These are phyloP conservation scores for Fistulinella prunicolor DNA, from an alignment of 768 basidiomycete species.

Conservation along the genomic window DNA sequence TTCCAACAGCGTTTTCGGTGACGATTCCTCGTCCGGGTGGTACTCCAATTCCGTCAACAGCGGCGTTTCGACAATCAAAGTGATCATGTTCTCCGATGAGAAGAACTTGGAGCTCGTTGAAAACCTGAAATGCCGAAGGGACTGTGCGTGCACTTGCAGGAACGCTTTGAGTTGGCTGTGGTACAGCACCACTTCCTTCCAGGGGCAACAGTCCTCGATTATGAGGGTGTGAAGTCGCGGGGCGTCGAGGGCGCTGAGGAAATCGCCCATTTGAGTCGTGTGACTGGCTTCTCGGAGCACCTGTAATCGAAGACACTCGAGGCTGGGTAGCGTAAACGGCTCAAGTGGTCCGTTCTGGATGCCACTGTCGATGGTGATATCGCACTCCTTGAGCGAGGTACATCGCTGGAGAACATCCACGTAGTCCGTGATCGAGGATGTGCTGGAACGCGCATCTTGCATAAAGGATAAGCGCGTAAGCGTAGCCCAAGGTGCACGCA, in stretches of 20 bases:
- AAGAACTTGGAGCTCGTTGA: slow-evolving; percentile 18
- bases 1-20: slow-evolving; percentile 16
- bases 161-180: slow-evolving; percentile 14
- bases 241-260: slow-evolving; percentile 12
- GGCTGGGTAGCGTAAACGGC: slow-evolving; percentile 12
- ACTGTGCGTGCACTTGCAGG: slow-evolving; percentile 7
- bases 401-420: slow-evolving; percentile 19
- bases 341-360: slow-evolving; percentile 7
- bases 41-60: slow-evolving; percentile 21
- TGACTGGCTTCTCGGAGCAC: slow-evolving; percentile 13
- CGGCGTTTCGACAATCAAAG: slow-evolving; percentile 16
- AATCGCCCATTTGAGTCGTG: slow-evolving; percentile 19
- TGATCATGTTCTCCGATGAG: slow-evolving; percentile 16
- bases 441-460: slow-evolving; percentile 20
- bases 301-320: slow-evolving; percentile 18
- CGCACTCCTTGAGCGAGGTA: slow-evolving; percentile 20
- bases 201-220: slow-evolving; percentile 19
- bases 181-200: slow-evolving; percentile 13
- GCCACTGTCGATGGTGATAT: slow-evolving; percentile 13
- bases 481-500: slow-evolving; percentile 15
- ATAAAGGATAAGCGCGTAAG: slow-evolving; percentile 25
- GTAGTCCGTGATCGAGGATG: slow-evolving; percentile 21
- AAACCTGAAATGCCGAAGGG: slow-evolving; percentile 16
- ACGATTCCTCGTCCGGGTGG: slow-evolving; percentile 22
- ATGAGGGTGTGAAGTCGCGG: slow-evolving; percentile 15